Evolutionary conservation across 164 flowering plant species (phyloP).

Genomic region (Magnolia officinalis): DNA sequence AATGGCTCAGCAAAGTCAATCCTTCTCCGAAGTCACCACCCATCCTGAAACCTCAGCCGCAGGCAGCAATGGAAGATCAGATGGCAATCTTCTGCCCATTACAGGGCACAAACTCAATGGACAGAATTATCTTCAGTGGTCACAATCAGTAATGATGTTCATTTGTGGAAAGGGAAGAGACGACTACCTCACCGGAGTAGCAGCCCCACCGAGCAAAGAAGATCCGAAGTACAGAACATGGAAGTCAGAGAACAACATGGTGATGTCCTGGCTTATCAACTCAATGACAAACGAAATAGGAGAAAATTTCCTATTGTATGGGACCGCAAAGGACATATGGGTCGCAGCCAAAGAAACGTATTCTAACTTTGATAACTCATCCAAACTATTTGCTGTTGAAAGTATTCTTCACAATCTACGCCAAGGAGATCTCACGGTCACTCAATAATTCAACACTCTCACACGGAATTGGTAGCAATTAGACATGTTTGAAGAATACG

Average conservation of each 20-base stretch:
- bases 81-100: not conserved
- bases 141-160: constrained; percentile 9
- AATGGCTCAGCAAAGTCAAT: too few species aligned
- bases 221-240: constrained; percentile 3
- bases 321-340: constrained; percentile 10
- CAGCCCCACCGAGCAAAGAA: not conserved
- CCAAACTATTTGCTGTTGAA: too few species aligned
- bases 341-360: not conserved
- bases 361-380: too few species aligned
- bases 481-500: not conserved
- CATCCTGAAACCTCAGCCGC: too few species aligned
- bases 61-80: too few species aligned
- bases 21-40: too few species aligned
- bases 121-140: not conserved
- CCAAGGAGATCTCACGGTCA: too few species aligned
- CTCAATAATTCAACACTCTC: too few species aligned
- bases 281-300: constrained; percentile 17
- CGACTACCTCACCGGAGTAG: constrained; percentile 9
- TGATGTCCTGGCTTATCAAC: constrained; percentile 19
- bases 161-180: constrained; percentile 13
- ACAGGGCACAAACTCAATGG: not conserved
- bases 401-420: too few species aligned
- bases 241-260: constrained; percentile 13
- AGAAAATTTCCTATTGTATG: constrained; percentile 20
- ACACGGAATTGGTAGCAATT: too few species aligned